phyloP scores from a whole-genome alignment of 2,329 filamentous ascomycete species.

The Ceratocystis colombiana region DNA sequence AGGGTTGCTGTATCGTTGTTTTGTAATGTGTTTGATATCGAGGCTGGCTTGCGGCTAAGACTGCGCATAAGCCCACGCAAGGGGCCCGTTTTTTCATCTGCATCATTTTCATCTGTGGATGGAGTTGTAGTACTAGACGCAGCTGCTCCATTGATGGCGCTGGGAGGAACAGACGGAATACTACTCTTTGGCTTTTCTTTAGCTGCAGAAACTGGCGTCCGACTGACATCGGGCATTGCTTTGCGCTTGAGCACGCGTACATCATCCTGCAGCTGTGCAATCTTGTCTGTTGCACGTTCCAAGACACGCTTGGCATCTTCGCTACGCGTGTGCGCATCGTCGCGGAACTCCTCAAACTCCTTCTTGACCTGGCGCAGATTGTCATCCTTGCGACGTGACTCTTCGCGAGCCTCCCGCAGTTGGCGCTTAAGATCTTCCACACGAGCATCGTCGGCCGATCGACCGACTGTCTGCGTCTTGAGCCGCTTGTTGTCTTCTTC shows the following conservation, averaged over 20 bases:
- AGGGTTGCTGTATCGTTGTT: background rate
- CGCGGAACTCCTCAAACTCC: slow-evolving; percentile 46
- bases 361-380: slow-evolving; percentile 41
- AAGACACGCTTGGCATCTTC: slow-evolving; percentile 47
- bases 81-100: slow-evolving; percentile 11
- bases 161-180: background rate
- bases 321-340: slow-evolving; percentile 45
- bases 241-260: slow-evolving; percentile 35
- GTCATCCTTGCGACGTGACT: slow-evolving; percentile 40
- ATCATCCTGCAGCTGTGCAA: slow-evolving; percentile 46
- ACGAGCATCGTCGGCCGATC: slow-evolving; percentile 25
- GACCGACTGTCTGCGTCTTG: slow-evolving; percentile 26
- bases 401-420: slow-evolving; percentile 38
- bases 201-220: background rate
- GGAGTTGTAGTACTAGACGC: slow-evolving; percentile 11
- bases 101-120: background rate
- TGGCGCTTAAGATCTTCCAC: slow-evolving; percentile 28
- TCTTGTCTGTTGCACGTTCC: slow-evolving; percentile 47
- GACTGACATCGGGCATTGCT: background rate
- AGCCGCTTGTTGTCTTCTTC: slow-evolving; percentile 34
- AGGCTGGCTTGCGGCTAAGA: background rate
- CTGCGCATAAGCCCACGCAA: slow-evolving; percentile 5
- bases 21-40: background rate
- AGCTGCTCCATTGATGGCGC: background rate
- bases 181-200: slow-evolving; percentile 9